Evolutionary conservation across 163 green algal species (phyloP), one percentile per base, ranked within the genome.

Genomic region (Scenedesmus sp.): DNA sequence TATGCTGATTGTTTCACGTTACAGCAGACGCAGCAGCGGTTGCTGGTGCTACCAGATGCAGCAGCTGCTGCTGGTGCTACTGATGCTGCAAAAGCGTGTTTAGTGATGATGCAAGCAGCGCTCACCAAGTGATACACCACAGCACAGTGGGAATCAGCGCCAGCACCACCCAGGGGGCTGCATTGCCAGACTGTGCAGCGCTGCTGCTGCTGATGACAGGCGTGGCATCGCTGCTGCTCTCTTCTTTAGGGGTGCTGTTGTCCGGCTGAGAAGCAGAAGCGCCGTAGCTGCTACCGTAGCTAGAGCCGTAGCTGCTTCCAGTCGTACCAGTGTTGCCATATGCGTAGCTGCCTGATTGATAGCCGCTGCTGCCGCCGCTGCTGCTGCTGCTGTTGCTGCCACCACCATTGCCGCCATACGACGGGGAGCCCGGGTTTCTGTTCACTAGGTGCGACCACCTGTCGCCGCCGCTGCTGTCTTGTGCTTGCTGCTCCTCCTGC

Each of bases 111-210:
- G 20, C 70, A 52, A 23, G 23, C 70, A 3, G 4, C 23, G 6
- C 87, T 76, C 73, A 91, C 87, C 87, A 91, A 3, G 57, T 87
- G 2, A 86, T 20, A n/a, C 87, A 91, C 87, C 87, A 91, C 15
- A 91, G 57, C 59, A 86, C 60, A 3, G 76, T 87, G 9, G 87
- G 87, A 3, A 91, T 8, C 59, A 91, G 59, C 15, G 87, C 76
- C 16, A 66, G 9, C 12, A 62, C 15, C 23, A 81, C 76, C 87
- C 87, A 91, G 5, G 55, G 74, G 4, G 74, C 55, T 9, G 74
- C 55, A 76, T 52, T 46, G 4, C 59, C 87, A n/a, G 81, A 59
- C 18, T 34, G 52, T 20, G 46, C 81, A 2, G 34, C 81, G 16
- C 81, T 60, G 81, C 52, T 60, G 81, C 81, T 64, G 16, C 15